These are phyloP conservation scores for Rhodomyrtus psidioides DNA, from an alignment of 441 rosid genomes.

Conservation along the genomic window DNA sequence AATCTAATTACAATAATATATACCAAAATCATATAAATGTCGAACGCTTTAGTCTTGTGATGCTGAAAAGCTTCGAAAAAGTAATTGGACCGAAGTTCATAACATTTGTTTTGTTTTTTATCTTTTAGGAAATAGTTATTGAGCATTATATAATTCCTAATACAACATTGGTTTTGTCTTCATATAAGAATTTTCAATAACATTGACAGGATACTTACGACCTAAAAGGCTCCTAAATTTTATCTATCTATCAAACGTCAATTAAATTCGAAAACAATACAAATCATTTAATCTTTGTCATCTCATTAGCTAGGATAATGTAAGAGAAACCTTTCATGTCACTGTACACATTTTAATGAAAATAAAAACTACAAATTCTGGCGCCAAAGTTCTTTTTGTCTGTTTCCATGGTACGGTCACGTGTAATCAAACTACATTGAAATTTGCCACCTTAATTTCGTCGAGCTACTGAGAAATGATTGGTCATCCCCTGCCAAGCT, in stretches of 20 bases:
- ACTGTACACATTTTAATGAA: not conserved
- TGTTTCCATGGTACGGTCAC: not conserved
- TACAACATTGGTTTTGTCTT: not conserved
- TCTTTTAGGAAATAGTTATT: not conserved
- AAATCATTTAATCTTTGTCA: not conserved
- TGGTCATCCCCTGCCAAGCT: slow-evolving; percentile 5
- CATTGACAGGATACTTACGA: not conserved
- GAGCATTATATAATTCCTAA: not conserved
- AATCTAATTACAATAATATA: not conserved
- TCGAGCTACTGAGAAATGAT: slow-evolving; percentile 19
- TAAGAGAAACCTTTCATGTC: not conserved
- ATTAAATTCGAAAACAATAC: not conserved
- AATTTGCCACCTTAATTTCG: slow-evolving; percentile 19
- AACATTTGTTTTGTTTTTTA: not conserved
- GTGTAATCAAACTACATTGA: not conserved
- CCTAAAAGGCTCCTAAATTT: not conserved
- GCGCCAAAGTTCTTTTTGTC: not conserved
- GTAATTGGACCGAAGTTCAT: not conserved
- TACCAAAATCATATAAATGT: not conserved
- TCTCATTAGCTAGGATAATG: not conserved
- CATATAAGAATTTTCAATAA: not conserved
- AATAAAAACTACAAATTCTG: not conserved
- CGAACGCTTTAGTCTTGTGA: not conserved
- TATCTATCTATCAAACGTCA: not conserved
- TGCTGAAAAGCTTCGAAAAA: not conserved